Evolutionary conservation across 257 asterid species (phyloP).

Genomic region (Solanum etuberosum): DNA sequence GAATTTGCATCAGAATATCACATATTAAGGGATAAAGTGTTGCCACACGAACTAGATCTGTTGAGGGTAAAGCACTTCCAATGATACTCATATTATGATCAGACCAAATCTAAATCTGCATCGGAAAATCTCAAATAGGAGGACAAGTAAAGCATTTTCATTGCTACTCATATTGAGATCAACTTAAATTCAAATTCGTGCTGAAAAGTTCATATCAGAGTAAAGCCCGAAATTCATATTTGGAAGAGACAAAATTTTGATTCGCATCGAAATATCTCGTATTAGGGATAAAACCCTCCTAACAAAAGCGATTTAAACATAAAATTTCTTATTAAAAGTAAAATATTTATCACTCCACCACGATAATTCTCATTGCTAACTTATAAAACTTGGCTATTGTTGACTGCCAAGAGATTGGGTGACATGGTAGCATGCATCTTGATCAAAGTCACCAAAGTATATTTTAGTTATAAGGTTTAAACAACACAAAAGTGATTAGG

Average conservation of each 20-base stretch:
- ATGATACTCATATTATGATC: background rate
- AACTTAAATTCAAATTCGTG: rapidly evolving
- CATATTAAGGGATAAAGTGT: background rate
- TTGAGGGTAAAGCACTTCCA: background rate
- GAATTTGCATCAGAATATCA: background rate
- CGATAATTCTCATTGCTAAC: background rate
- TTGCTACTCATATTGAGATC: background rate
- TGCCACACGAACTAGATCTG: background rate
- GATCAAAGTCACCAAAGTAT: background rate
- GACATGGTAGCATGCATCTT: constrained; percentile 18
- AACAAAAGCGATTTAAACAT: background rate
- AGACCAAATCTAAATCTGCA: background rate
- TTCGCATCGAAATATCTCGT: rapidly evolving
- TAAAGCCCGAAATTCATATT: background rate
- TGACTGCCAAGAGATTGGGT: constrained; percentile 21
- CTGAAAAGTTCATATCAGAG: background rate
- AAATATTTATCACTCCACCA: background rate
- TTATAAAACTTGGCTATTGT: background rate
- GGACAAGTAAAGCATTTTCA: background rate
- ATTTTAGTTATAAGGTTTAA: background rate
- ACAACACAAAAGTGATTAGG: background rate
- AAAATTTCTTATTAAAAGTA: rapidly evolving
- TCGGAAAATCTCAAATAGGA: background rate
- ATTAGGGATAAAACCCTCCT: background rate
- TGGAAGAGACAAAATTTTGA: background rate